phyloP scores from a whole-genome alignment of 345 rosid species.

The Euphorbia lathyris region DNA sequence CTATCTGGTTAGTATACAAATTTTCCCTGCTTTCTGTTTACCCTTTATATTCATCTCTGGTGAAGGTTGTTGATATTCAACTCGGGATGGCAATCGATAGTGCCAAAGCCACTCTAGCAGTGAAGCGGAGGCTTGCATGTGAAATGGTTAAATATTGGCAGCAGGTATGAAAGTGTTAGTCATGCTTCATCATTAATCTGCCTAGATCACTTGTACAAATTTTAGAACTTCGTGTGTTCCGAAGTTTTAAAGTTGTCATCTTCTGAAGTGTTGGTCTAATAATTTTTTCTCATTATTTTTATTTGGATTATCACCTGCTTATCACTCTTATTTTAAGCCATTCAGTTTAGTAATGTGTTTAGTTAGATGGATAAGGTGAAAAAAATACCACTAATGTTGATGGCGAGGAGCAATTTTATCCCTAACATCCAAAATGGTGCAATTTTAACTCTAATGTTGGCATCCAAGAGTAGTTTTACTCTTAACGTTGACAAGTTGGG shows the following conservation, averaged over 20 bases:
- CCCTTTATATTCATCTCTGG: conserved; percentile 13
- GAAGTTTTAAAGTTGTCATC: neutral
- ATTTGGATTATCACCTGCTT: too few relatives aligned
- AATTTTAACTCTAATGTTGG: too few relatives aligned
- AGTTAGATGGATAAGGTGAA: too few relatives aligned
- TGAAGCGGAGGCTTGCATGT: conserved; percentile 97
- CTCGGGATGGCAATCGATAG: conserved; percentile 99
- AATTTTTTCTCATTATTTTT: too few relatives aligned
- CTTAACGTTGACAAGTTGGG: too few relatives aligned
- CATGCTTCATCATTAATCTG: neutral
- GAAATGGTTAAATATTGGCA: conserved; percentile 99
- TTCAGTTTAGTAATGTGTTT: neutral
- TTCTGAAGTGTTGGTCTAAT: neutral
- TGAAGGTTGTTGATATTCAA: conserved; percentile 92
- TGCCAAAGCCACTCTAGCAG: conserved; percentile 97
- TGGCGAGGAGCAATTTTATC: too few relatives aligned
- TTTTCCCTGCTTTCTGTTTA: neutral
- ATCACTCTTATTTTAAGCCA: too few relatives aligned
- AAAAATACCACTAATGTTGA: too few relatives aligned
- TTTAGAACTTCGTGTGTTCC: conserved; percentile 1
- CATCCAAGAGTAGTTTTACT: too few relatives aligned
- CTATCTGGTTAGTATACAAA: conserved; percentile 10
- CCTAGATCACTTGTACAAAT: conserved; percentile 3
- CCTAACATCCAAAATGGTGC: too few relatives aligned
- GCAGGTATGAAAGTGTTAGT: conserved; percentile 55